Evolutionary conservation across 1,284 basidiomycete genomes (phyloP), one percentile per base, ranked within the genome.

Genomic region (Ganoderma resinaceum): DNA sequence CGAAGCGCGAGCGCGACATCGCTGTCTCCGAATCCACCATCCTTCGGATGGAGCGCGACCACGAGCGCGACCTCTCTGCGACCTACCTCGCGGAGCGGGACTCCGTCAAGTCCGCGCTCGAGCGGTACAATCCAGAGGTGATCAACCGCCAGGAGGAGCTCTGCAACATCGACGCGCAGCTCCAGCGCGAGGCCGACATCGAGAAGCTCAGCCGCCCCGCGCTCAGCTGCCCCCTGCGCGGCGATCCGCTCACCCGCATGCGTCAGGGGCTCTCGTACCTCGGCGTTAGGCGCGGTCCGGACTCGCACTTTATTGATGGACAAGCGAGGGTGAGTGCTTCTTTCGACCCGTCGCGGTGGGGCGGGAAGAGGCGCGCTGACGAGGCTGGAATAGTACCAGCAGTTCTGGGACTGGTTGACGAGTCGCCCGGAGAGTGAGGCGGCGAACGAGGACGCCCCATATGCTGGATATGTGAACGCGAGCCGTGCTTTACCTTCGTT

Each of bases 81-180:
- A 7, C 9, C 49, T 52, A 29, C 26, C 49, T 52, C 26, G 49
- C 46, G 26, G 62, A 67, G 46, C 40, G 53, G 7, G 49, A 63
- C 20, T 58, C 60, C 14, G n/a, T 67, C 42, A n/a, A 37, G n/a
- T 38, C 43, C 14, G 60, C 58, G n/a, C 38, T 68, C 7, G 35
- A n/a, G 29, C 43, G 43, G 20, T 65, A 68, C 52, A 68, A 68
- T n/a, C 67, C 67, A 1, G 67, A 68, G 14, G 63, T 68, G 26
- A 62, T 62, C 26, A 46, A 65, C 42, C 60, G 53, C 23, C 67
- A 65, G 43, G 63, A 65, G 31, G 63, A 68, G 42, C 63, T 62
- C 26, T 52, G 49, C 26, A 52, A 52, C 49, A 52, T 52, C 49
- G 49, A 52, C 1, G 29, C 49, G 49, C 49, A 52, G n/a, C 63